Conservation (phyloP, 441 rosid species). For the Daphne laureola region DNA sequence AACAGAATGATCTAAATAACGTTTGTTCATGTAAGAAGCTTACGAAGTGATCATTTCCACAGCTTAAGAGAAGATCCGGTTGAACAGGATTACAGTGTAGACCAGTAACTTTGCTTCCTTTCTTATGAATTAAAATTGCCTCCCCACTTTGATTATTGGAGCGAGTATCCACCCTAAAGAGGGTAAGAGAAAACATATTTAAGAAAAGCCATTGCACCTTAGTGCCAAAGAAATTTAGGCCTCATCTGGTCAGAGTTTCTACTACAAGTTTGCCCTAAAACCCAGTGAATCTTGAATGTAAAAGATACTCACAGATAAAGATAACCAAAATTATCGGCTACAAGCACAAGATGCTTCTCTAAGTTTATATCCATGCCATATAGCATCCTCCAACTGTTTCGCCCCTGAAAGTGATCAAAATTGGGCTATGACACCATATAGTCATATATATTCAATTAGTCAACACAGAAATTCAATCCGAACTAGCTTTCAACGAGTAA, state of each 20-base stretch:
- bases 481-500: no score
- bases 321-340: slow-evolving; percentile 77
- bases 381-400: slow-evolving; percentile 74
- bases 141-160: slow-evolving; percentile 45
- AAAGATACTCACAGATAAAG: slow-evolving; percentile 61
- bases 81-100: slow-evolving; percentile 91
- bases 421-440: background rate
- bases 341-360: slow-evolving; percentile 68
- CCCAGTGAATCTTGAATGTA: background rate
- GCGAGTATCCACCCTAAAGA: slow-evolving; percentile 69
- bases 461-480: no score
- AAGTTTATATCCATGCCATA: slow-evolving; percentile 89
- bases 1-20: slow-evolving; percentile 2
- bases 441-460: background rate
- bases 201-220: background rate
- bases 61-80: slow-evolving; percentile 79
- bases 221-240: no score
- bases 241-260: no score
- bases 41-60: slow-evolving; percentile 97
- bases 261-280: background rate
- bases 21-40: no score
- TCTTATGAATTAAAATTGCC: slow-evolving; percentile 76
- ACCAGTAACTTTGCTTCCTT: slow-evolving; percentile 86
- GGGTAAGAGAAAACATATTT: slow-evolving; percentile 8
- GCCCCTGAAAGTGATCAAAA: slow-evolving; percentile 37